These are phyloP conservation scores for Aspergillus sp. DNA, from an alignment of 2,329 filamentous ascomycete genomes.

Conservation along the genomic window DNA sequence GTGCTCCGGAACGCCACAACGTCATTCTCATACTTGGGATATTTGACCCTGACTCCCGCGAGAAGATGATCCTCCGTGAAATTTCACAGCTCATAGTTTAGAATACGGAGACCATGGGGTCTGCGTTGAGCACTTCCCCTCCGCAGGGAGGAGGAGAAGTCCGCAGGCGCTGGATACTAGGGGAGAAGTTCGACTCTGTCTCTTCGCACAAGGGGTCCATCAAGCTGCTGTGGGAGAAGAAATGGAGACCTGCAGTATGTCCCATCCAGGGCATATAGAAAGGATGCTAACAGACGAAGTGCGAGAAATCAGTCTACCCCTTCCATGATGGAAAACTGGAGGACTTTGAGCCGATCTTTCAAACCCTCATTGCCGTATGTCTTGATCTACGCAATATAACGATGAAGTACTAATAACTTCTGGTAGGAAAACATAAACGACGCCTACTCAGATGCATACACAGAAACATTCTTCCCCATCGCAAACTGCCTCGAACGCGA, in stretches of 20 bases:
- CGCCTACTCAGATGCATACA: slow-evolving; percentile 65
- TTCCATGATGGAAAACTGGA: slow-evolving; percentile 70
- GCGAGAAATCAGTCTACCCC: slow-evolving; percentile 64
- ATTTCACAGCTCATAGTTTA: neutral
- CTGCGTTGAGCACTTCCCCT: neutral
- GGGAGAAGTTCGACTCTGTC: slow-evolving; percentile 48
- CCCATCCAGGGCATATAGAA: neutral
- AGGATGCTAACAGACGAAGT: slow-evolving; percentile 33
- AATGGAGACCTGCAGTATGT: slow-evolving; percentile 68
- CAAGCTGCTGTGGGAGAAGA: slow-evolving; percentile 69
- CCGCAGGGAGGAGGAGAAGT: neutral
- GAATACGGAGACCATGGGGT: neutral
- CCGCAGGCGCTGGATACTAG: slow-evolving; percentile 38
- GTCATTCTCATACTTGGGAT: neutral
- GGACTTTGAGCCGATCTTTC: slow-evolving; percentile 70
- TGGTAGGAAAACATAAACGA: slow-evolving; percentile 59
- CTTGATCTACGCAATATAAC: no score
- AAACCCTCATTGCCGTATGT: slow-evolving; percentile 57
- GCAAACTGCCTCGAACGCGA: slow-evolving; percentile 57
- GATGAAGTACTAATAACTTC: neutral
- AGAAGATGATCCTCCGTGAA: neutral
- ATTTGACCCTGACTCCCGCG: no score
- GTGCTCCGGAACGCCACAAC: neutral
- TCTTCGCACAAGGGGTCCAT: slow-evolving; percentile 61
- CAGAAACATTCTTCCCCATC: slow-evolving; percentile 60